These are phyloP conservation scores for Microdochium bolleyi DNA, from an alignment of 2,329 filamentous ascomycete species.

Conservation along the genomic window DNA sequence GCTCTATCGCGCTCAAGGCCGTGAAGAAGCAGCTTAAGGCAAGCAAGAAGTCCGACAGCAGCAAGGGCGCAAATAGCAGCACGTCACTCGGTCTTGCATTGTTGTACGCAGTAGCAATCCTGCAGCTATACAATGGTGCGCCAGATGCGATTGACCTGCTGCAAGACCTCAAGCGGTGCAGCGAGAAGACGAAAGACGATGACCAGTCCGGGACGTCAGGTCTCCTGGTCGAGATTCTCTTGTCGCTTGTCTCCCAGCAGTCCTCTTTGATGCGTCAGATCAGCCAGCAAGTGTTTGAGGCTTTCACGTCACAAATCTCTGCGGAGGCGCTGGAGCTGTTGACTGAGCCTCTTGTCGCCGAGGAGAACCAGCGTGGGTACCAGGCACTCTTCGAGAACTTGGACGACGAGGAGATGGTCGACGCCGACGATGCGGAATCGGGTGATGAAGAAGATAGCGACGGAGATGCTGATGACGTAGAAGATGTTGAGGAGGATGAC, in stretches of 20 bases:
- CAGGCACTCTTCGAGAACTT: conserved; percentile 75
- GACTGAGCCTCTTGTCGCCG: conserved; percentile 63
- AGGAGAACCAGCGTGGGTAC: conserved; percentile 77
- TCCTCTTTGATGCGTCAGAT: conserved; percentile 80
- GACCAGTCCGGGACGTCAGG: conserved; percentile 54
- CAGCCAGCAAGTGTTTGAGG: conserved; percentile 79
- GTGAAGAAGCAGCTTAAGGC: conserved; percentile 44
- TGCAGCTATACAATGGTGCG: conserved; percentile 88
- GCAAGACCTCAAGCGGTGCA: conserved; percentile 72
- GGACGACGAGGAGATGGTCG: conserved; percentile 48
- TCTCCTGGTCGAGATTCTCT: conserved; percentile 75
- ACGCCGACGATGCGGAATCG: conserved; percentile 32
- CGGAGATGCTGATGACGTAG: conserved; percentile 31
- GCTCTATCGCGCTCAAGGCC: conserved; percentile 41
- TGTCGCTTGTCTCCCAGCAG: conserved; percentile 82
- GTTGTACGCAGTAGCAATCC: conserved; percentile 73
- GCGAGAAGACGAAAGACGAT: conserved; percentile 55
- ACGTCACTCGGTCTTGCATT: conserved; percentile 60
- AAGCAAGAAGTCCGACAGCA: conserved; percentile 20
- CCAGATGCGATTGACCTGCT: conserved; percentile 77
- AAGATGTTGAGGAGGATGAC: conserved; percentile 31
- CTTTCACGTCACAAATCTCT: conserved; percentile 70
- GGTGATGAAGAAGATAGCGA: conserved; percentile 28
- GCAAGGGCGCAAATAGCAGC: conserved; percentile 29
- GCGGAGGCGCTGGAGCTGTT: conserved; percentile 60